Percentiles rank a stretch among this genome's conserved stretches.
These are phyloP conservation scores for Heterobasidion irregulare DNA, from an alignment of 1,284 basidiomycete genomes.

Conservation along the genomic window DNA sequence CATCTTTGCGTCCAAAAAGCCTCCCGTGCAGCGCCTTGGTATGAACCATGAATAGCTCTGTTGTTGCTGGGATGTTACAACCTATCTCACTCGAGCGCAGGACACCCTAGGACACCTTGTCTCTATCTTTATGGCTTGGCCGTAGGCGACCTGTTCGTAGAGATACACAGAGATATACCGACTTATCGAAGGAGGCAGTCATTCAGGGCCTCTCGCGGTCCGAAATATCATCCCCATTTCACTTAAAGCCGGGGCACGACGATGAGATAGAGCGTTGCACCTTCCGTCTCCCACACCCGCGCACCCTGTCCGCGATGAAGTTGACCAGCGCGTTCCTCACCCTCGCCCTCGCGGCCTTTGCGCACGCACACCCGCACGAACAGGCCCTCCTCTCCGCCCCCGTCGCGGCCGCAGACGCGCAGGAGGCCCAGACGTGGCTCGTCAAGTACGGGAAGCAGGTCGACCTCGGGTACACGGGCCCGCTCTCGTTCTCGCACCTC, in stretches of 20 bases:
- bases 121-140: not conserved
- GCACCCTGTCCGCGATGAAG: not conserved
- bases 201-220: not conserved
- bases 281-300: not conserved
- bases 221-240: not conserved
- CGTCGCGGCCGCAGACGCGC: not conserved
- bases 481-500: constrained; percentile 65
- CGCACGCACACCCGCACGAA: not conserved
- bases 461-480: constrained; percentile 65
- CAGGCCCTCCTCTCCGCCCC: not conserved
- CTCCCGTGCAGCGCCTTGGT: no score
- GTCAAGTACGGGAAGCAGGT: constrained; percentile 66
- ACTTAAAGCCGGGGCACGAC: not conserved
- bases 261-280: not conserved
- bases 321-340: not conserved
- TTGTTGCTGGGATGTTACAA: no score
- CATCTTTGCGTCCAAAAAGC: no score
- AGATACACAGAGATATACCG: no score
- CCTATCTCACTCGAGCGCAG: no score
- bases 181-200: not conserved
- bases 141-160: not conserved
- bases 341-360: not conserved
- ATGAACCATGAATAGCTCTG: no score
- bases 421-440: constrained; percentile 36
- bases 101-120: no score